These are phyloP conservation scores for Skeletonema costatum DNA, from an alignment of 108 stramenopile species.

Conservation along the genomic window DNA sequence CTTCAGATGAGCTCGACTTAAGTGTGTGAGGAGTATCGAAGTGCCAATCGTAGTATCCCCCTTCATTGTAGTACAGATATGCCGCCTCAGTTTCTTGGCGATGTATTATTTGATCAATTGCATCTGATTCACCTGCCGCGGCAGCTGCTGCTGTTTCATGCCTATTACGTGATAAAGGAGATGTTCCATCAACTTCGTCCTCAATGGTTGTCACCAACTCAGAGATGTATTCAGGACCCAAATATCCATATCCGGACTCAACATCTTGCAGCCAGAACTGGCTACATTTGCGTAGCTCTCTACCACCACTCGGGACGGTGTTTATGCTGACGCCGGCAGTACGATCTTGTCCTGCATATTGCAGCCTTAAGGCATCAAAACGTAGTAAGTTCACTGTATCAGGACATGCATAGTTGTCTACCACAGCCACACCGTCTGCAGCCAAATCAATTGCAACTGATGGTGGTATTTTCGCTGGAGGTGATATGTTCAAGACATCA, in stretches of 20 bases:
- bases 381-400: conserved; percentile 2
- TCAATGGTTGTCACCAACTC: conserved; percentile 5
- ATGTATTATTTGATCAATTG: not conserved
- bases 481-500: not conserved
- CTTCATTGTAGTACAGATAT: conserved; percentile 9
- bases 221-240: not conserved
- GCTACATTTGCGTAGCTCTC: not conserved
- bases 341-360: not conserved
- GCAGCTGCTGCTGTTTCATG: not conserved
- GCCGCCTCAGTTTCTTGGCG: conserved; percentile 7
- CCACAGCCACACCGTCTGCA: conserved; percentile 2
- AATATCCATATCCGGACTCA: not conserved
- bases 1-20: not conserved
- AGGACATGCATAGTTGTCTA: conserved; percentile 7
- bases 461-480: not conserved
- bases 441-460: conserved; percentile 6
- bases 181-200: conserved; percentile 3
- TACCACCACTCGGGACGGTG: not conserved
- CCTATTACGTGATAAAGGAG: not conserved
- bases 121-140: not conserved
- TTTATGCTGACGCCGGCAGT: not conserved
- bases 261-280: conserved; percentile 6
- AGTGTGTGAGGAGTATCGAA: not conserved
- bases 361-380: conserved; percentile 3
- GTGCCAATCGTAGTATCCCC: conserved; percentile 12